Evolutionary conservation across 768 basidiomycete genomes (phyloP).

Genomic region (Suillus bovinus): DNA sequence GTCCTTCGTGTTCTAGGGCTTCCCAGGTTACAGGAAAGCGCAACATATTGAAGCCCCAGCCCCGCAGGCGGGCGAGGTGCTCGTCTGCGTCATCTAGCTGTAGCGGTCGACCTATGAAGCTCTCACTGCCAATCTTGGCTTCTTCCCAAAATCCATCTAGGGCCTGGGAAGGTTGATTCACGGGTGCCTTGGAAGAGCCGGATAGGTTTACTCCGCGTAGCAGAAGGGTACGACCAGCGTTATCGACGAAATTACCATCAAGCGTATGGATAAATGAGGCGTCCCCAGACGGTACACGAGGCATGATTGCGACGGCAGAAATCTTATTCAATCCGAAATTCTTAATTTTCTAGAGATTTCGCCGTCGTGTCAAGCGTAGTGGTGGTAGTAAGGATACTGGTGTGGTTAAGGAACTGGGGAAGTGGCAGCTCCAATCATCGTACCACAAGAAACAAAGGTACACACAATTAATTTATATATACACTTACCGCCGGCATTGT

Average conservation of each 20-base stretch:
- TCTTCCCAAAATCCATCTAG: constrained; percentile 81
- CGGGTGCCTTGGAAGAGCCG: constrained; percentile 84
- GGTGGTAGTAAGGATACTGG: not conserved
- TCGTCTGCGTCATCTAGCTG: constrained; percentile 86
- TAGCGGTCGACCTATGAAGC: constrained; percentile 77
- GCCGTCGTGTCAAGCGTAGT: not conserved
- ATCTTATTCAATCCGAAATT: not conserved
- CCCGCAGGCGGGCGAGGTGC: constrained; percentile 80
- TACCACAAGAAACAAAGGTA: not conserved
- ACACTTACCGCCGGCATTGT: not conserved
- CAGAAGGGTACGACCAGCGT: constrained; percentile 70
- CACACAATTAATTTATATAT: not conserved
- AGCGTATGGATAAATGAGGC: constrained; percentile 67
- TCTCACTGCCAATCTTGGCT: constrained; percentile 67
- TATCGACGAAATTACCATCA: constrained; percentile 71
- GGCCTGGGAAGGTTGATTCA: constrained; percentile 64
- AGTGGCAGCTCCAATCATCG: not conserved
- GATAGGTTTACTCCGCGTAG: constrained; percentile 95
- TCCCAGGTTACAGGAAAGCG: constrained; percentile 93
- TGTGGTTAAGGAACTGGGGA: constrained; percentile 1
- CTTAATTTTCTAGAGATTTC: not conserved
- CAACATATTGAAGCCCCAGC: constrained; percentile 93
- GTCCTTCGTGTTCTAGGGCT: constrained; percentile 88
- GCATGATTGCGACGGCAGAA: constrained; percentile 51
- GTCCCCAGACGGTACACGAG: constrained; percentile 59